A percentile compares a stretch with the other conserved stretches of the same genome.
phyloP scores from a whole-genome alignment of 2,329 filamentous ascomycete genomes.

The Calonectria ilicicola region DNA sequence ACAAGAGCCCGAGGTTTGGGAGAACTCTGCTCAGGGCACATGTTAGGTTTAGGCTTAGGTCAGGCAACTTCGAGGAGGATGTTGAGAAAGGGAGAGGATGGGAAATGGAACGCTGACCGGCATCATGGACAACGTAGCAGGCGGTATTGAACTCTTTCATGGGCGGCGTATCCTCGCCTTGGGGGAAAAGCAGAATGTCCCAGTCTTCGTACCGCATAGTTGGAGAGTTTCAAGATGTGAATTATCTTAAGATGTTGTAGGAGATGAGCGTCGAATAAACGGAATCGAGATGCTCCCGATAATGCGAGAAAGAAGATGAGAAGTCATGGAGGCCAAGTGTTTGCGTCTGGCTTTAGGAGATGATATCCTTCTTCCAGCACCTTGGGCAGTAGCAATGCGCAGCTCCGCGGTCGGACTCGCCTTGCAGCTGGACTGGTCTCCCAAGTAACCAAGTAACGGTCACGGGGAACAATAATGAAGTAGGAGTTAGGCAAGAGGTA shows the following conservation, averaged over 20 bases:
- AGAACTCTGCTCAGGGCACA: constrained; percentile 57
- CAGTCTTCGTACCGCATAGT: constrained; percentile 86
- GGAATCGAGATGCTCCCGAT: neutral
- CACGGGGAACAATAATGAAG: neutral
- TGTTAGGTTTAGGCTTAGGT: constrained; percentile 8
- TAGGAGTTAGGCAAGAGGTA: constrained; percentile 2
- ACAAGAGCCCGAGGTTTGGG: constrained; percentile 60
- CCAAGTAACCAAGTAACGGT: neutral
- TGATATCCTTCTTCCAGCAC: neutral
- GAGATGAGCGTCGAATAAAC: constrained; percentile 3
- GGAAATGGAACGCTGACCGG: constrained; percentile 48
- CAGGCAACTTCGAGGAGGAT: neutral
- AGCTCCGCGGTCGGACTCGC: constrained; percentile 9
- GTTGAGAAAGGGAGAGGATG: neutral
- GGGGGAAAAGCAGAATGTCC: constrained; percentile 86
- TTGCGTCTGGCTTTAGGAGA: neutral
- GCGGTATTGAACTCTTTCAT: constrained; percentile 85
- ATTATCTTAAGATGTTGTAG: constrained; percentile 20
- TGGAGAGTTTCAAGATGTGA: neutral
- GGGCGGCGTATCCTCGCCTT: constrained; percentile 75
- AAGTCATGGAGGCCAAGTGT: neutral
- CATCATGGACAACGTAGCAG: constrained; percentile 75
- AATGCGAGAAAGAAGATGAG: neutral
- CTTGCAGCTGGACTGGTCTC: neutral
- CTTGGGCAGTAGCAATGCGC: constrained; percentile 10